Conservation (phyloP, 192 early-diverging fungal species). For the Podila verticillata region DNA sequence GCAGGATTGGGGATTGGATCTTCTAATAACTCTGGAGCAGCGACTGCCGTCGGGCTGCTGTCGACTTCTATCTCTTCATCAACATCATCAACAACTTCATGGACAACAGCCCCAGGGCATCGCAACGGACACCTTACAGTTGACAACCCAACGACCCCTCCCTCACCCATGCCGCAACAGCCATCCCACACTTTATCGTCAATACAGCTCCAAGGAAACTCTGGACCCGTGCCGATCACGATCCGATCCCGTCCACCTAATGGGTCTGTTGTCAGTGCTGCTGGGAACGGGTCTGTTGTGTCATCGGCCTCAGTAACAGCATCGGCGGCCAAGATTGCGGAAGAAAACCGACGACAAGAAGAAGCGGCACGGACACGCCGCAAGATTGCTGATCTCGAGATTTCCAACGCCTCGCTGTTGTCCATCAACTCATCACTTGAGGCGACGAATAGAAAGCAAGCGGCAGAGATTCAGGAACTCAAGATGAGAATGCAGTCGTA, state of each 20-base stretch:
- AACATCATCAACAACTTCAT: slow-evolving; percentile 32
- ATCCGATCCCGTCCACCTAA: background rate
- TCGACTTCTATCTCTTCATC: slow-evolving; percentile 43
- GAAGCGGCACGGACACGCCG: slow-evolving; percentile 42
- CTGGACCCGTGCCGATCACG: background rate
- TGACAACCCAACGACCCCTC: background rate
- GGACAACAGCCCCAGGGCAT: slow-evolving; percentile 20
- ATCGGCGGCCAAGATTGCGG: background rate
- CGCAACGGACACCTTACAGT: slow-evolving; percentile 1
- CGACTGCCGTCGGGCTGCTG: slow-evolving; percentile 7
- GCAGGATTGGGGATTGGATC: background rate
- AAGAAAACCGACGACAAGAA: slow-evolving; percentile 24
- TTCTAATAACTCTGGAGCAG: background rate
- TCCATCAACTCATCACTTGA: slow-evolving; percentile 63
- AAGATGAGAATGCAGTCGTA: slow-evolving; percentile 53
- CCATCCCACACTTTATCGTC: background rate
- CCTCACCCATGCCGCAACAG: background rate
- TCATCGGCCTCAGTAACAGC: background rate
- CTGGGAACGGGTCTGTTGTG: too few relatives aligned
- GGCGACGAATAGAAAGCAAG: slow-evolving; percentile 58
- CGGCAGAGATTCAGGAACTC: slow-evolving; percentile 57
- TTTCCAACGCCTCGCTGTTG: slow-evolving; percentile 61
- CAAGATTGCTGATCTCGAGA: slow-evolving; percentile 65
- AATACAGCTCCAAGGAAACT: background rate
- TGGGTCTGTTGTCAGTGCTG: too few relatives aligned